A percentile compares a stretch with the other conserved stretches of the same genome.
phyloP scores from a whole-genome alignment of 208 protist species.

The Acanthamoeba triangularis region DNA sequence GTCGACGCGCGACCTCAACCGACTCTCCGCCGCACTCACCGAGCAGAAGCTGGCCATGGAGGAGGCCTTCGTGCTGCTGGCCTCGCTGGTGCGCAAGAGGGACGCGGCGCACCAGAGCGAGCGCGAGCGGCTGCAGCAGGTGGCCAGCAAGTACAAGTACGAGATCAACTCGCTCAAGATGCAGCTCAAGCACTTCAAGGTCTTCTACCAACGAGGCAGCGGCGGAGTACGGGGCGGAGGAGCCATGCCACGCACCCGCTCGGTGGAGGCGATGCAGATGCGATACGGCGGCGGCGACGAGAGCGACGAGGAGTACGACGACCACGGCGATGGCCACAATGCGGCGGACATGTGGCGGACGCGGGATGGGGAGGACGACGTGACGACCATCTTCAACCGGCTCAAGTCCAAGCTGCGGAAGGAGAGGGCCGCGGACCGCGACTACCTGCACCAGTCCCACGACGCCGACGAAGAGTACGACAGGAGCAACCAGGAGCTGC shows the following conservation, averaged over 20 bases:
- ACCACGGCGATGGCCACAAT: background rate
- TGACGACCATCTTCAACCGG: constrained; percentile 2
- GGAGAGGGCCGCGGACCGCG: background rate
- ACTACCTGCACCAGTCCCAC: background rate
- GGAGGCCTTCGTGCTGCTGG: constrained; percentile 13
- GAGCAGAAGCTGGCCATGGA: constrained; percentile 59
- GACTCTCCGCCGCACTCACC: background rate
- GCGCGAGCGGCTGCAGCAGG: background rate
- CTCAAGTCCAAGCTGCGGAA: constrained; percentile 11
- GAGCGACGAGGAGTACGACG: constrained; percentile 39
- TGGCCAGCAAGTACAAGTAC: constrained; percentile 47
- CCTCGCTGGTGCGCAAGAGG: constrained; percentile 10
- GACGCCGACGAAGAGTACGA: background rate
- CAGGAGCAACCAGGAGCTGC: constrained; percentile 24
- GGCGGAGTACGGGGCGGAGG: background rate
- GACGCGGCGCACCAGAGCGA: background rate
- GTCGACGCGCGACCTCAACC: background rate
- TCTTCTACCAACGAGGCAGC: background rate
- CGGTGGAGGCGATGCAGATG: background rate
- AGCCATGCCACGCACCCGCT: background rate
- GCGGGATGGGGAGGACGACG: background rate
- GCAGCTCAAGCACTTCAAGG: constrained; percentile 55
- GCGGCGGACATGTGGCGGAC: background rate
- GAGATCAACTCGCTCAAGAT: constrained; percentile 58
- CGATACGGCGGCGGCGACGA: background rate